A percentile compares a stretch with the other conserved stretches of the same genome.
These are phyloP conservation scores for Hymenoscyphus infarciens DNA, from an alignment of 2,329 filamentous ascomycete genomes.

Conservation along the genomic window DNA sequence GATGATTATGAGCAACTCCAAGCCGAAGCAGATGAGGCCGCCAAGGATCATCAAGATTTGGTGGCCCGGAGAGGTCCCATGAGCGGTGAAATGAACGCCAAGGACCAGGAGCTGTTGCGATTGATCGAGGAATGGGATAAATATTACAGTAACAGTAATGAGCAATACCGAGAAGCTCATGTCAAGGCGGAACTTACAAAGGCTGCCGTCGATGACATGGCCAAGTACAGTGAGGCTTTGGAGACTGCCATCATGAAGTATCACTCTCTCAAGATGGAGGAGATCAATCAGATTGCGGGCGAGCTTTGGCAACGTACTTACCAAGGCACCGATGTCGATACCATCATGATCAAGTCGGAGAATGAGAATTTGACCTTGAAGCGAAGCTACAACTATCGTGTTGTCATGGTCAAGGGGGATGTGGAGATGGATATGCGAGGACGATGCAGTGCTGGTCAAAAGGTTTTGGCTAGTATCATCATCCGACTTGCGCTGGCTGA, in stretches of 20 bases:
- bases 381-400: constrained; percentile 91
- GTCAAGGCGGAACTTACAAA: constrained; percentile 90
- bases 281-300: constrained; percentile 91
- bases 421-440: constrained; percentile 99
- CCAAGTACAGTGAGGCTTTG: constrained; percentile 75
- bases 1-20: constrained; percentile 76
- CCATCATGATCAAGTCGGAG: constrained; percentile 91
- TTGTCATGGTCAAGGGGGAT: constrained; percentile 96
- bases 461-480: constrained; percentile 94
- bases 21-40: constrained; percentile 63
- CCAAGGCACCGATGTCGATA: constrained; percentile 95
- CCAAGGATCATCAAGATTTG: constrained; percentile 64
- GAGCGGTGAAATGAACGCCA: constrained; percentile 75
- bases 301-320: constrained; percentile 98
- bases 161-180: constrained; percentile 80
- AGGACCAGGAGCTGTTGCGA: constrained; percentile 73
- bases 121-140: constrained; percentile 77
- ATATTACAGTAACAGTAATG: constrained; percentile 79
- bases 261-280: constrained; percentile 94
- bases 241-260: constrained; percentile 98
- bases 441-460: constrained; percentile 93
- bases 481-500: constrained; percentile 94
- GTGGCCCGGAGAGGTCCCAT: constrained; percentile 70
- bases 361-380: constrained; percentile 69
- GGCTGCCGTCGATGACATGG: constrained; percentile 86